Percentiles rank a stretch among this genome's conserved stretches.
Conservation (phyloP, 768 basidiomycete genomes). For the Candolleomyces eurysporus region DNA sequence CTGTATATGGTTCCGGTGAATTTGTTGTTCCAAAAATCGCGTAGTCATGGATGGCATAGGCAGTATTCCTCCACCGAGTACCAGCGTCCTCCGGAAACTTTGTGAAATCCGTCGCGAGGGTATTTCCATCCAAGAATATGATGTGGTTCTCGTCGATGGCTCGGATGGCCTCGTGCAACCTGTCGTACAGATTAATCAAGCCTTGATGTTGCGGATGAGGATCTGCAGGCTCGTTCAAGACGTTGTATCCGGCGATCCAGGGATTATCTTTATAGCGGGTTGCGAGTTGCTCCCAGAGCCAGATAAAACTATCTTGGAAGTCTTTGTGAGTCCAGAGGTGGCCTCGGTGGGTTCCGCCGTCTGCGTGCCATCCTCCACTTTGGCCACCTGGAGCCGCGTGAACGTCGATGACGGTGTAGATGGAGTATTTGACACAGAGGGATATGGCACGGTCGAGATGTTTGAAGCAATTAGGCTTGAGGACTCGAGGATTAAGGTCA, state of each 20-base stretch:
- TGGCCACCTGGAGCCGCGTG: constrained; percentile 77
- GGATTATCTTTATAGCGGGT: constrained; percentile 68
- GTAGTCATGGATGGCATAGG: constrained; percentile 80
- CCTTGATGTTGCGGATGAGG: constrained; percentile 49
- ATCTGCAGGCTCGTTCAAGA: constrained; percentile 80
- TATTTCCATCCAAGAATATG: constrained; percentile 83
- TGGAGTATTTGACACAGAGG: constrained; percentile 67
- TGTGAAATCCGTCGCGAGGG: constrained; percentile 76
- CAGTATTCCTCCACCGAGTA: constrained; percentile 63
- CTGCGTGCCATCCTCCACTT: constrained; percentile 81
- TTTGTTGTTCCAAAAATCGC: constrained; percentile 69
- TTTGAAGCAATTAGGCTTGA: constrained; percentile 73
- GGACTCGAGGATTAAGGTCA: constrained; percentile 76
- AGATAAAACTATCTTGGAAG: constrained; percentile 74
- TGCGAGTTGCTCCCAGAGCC: constrained; percentile 77
- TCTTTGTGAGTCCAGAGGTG: constrained; percentile 81
- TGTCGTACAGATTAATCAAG: constrained; percentile 64
- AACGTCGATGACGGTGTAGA: constrained; percentile 79
- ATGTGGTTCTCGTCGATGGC: constrained; percentile 65
- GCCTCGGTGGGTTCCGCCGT: constrained; percentile 62
- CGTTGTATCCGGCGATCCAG: constrained; percentile 86
- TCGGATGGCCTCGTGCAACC: constrained; percentile 67
- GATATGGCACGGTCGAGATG: constrained; percentile 83
- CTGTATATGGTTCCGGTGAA: constrained; percentile 56
- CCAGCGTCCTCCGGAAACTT: constrained; percentile 60